Percentiles rank a stretch among this genome's conserved stretches.
phyloP scores from a whole-genome alignment of 441 rosid genomes.

The Cnidoscolus chayamansa region DNA sequence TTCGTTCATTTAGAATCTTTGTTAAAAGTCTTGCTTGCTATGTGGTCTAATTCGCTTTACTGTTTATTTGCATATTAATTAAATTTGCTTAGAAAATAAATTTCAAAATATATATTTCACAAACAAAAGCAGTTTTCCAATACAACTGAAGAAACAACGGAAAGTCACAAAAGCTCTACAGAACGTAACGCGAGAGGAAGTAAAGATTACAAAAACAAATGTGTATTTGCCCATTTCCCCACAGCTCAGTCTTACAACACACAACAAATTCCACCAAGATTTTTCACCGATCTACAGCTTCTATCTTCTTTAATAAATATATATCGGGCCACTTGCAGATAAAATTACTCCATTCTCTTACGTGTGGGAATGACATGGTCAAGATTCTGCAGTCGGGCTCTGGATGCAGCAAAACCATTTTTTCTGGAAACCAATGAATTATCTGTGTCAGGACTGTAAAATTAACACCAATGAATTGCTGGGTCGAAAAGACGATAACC shows the following conservation, averaged over 20 bases:
- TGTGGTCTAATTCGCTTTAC: neutral
- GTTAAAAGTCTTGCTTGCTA: no score
- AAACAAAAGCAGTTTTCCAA: slow-evolving; percentile 29
- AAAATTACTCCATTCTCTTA: slow-evolving; percentile 21
- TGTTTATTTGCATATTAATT: neutral
- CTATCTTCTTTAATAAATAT: slow-evolving; percentile 44
- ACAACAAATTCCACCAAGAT: slow-evolving; percentile 43
- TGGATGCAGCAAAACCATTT: slow-evolving; percentile 94
- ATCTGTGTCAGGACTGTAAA: neutral
- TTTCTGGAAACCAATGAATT: slow-evolving; percentile 42
- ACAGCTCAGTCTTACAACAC: slow-evolving; percentile 47
- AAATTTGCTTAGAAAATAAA: neutral
- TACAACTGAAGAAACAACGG: slow-evolving; percentile 29
- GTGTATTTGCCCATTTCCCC: slow-evolving; percentile 32
- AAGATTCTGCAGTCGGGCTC: slow-evolving; percentile 66
- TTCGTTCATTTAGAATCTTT: no score
- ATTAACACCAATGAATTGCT: neutral
- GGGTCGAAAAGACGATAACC: neutral
- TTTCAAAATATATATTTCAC: slow-evolving; percentile 18
- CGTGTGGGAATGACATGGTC: slow-evolving; percentile 26
- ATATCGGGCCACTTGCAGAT: slow-evolving; percentile 29
- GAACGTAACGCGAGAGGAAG: slow-evolving; percentile 24
- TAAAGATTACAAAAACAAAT: slow-evolving; percentile 27
- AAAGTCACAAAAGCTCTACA: slow-evolving; percentile 39
- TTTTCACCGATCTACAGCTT: slow-evolving; percentile 42